These are phyloP conservation scores for Talaromyces piceae DNA, from an alignment of 2,329 filamentous ascomycete species.

Conservation along the genomic window DNA sequence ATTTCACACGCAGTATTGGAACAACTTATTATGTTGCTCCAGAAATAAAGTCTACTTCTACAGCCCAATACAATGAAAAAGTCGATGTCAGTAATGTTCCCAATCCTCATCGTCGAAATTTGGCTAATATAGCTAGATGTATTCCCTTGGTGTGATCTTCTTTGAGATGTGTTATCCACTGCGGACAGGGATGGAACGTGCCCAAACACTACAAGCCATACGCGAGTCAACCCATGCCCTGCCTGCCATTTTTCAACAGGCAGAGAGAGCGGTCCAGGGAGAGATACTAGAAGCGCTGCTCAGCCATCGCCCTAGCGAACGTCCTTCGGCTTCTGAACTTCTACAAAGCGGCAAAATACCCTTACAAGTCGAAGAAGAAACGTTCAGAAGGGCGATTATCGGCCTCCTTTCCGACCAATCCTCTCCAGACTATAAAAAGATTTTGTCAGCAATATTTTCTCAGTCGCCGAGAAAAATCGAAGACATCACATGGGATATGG, in stretches of 20 bases:
- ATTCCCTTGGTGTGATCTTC: slow-evolving; percentile 92
- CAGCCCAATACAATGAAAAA: slow-evolving; percentile 79
- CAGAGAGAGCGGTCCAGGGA: slow-evolving; percentile 62
- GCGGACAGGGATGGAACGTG: slow-evolving; percentile 56
- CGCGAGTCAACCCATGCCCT: slow-evolving; percentile 61
- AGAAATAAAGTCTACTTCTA: slow-evolving; percentile 70
- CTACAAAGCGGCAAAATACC: slow-evolving; percentile 81
- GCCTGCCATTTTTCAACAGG: slow-evolving; percentile 63
- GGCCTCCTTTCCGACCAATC: slow-evolving; percentile 67
- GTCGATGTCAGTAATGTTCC: slow-evolving; percentile 60
- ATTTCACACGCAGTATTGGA: slow-evolving; percentile 51
- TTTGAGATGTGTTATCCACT: slow-evolving; percentile 84
- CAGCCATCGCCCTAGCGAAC: slow-evolving; percentile 71
- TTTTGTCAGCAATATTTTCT: slow-evolving; percentile 77
- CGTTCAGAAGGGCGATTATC: slow-evolving; percentile 73
- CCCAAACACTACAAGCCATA: slow-evolving; percentile 59
- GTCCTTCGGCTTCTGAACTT: slow-evolving; percentile 75
- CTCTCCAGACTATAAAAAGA: slow-evolving; percentile 83
- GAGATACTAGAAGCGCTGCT: slow-evolving; percentile 74
- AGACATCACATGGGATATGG: slow-evolving; percentile 72
- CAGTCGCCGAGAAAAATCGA: slow-evolving; percentile 70
- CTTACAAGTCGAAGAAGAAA: slow-evolving; percentile 86
- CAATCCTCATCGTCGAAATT: not conserved
- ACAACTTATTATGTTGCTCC: slow-evolving; percentile 92
- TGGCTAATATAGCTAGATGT: slow-evolving; percentile 56